Base-by-base conservation (phyloP, 2,329 filamentous ascomycete species). In the Fusarium scirpi region DNA sequence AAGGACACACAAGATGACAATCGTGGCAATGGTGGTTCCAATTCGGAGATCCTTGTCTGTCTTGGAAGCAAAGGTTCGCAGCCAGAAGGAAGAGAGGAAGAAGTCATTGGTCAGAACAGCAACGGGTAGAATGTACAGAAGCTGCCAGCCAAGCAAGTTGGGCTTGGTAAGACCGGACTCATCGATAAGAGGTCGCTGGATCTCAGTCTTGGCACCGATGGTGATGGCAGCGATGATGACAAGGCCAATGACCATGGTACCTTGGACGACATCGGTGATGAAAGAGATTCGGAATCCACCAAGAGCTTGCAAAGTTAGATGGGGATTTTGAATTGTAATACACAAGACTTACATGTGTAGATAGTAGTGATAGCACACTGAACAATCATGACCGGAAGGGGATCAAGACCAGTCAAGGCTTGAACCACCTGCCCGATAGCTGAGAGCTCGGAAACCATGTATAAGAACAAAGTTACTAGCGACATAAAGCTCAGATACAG, bases 241-340 rank as follows among this genome's bases (percentile, higher is more conserved):
- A 8, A 96, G 86, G 18, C 88, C 85, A 18, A 94, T 79, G 2
- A 96, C 92, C 91, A 96, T 93, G 55, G 82, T 86, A 57, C 92
- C 93, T 78, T 96, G 93, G 64, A 95, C 85, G 76, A 92, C 92
- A 80, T 96, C 93, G 11, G 93, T 96, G 57, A 94, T 81, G 80
- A 96, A 95, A 2, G 92, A 95, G 65, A 96, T 92, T 66, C 88
- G 89, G 85, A 96, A 96, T 6, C 93, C 93, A 58, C 93, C 93
- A 12, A 95, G 82, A 6, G 92, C 91, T 93, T 3, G 9, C 4
- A 41, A n/a, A 12, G 18, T 70, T 57, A 60, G 53, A 11, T 20
- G 15, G 8, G 45, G 16, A 16, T 16, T 18, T 3, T 11, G 6
- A 3, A 29, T 0, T 9, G 18, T 11, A 24, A 6, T 3, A 6